Base-by-base conservation (phyloP, 306 rosid species). In the Parietaria judaica region DNA sequence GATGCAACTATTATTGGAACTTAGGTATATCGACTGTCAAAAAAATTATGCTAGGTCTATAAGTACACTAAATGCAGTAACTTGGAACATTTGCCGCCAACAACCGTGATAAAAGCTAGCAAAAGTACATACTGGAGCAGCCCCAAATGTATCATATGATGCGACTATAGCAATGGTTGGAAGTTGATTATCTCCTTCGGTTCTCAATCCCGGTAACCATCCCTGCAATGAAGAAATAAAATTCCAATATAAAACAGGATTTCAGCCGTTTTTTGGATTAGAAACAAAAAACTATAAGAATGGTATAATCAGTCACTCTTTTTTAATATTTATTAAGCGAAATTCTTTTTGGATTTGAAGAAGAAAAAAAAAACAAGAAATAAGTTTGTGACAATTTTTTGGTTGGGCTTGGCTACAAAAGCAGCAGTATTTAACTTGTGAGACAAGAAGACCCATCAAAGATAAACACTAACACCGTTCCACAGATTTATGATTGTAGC, bases 91-190 rank as follows among this genome's bases (percentile, higher is more conserved):
- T 23, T 23, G 31, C 31, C 31, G 31, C 31, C 31, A 23, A 0
- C 2, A 23, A 23, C 2, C 31, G 31, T 23, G 2, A 23, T 58
- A 70, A 61, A 43, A 49, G 53, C 53, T 49, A 49, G 7, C 45
- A 46, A 61, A 50, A 51, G 61, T 66, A 83, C 94, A 68, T 82
- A 94, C 99, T 64, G 99, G 97, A 74, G 97, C 94, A 60, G 99
- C 95, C 54, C 99, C 99, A 53, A 94, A 88, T 34, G 97, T 88
- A 74, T 94, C 99, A 60, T 86, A 94, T n/a, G 97, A 94, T 70
- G 99, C 99, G 58, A 94, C 97, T 72, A 94, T 83, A 9, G 95
- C 97, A 79, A 94, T 86, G 64, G 99, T 94, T 48, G 99, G 99
- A 65, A 86, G 87, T 55, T 94, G 97, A 74, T 80, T 89, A 78